Evolutionary conservation across 2,329 filamentous ascomycete species (phyloP), one percentile per base, ranked within the genome.

Genomic region (Ophiostoma novo-ulmi): DNA sequence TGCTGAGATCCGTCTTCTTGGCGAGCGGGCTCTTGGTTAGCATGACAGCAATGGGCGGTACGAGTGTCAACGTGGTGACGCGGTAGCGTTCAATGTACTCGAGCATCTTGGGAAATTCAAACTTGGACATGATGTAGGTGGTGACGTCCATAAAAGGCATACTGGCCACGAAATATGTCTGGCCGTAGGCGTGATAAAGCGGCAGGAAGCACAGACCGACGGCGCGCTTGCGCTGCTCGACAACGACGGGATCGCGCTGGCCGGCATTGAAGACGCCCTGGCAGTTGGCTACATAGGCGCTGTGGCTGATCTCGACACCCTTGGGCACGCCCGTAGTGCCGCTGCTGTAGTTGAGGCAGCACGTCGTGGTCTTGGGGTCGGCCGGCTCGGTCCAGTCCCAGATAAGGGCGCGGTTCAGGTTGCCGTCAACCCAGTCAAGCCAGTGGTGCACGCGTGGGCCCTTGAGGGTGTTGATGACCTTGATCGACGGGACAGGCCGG

Each of bases 311-410:
- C 79, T 91, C 88, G 17, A 95, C 92, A 13, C 93, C 93, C 78
- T 96, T 96, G 11, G 92, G 91, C 4, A 93, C 84, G 7, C 93
- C 92, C 0, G 93, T 96, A 0, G 91, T 94, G 13, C 92, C 88
- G 39, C 86, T 89, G 74, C 88, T 91, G 80, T 94, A 96, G 79
- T 96, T 95, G 73, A 96, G 85, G 35, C 87, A 89, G 74, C 89
- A 87, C 0, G 87, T 86, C 5, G 84, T 83, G 35, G 80, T 78
- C 71, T 83, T 83, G 1, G 86, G 80, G 58, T 85, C 81, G 0
- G 80, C 78, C 0, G 82, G 83, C 71, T 88, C 83, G 20, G 85
- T 78, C 91, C 92, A 95, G 67, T 80, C 78, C 77, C 90, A 94
- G 1, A 76, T 76, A 2, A 81, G 79, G 1, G 86, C 90, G 58